Evolutionary conservation across 257 asterid genomes (phyloP), one percentile per base, ranked within the genome.

Genomic region (Oldenlandia corymbosa): DNA sequence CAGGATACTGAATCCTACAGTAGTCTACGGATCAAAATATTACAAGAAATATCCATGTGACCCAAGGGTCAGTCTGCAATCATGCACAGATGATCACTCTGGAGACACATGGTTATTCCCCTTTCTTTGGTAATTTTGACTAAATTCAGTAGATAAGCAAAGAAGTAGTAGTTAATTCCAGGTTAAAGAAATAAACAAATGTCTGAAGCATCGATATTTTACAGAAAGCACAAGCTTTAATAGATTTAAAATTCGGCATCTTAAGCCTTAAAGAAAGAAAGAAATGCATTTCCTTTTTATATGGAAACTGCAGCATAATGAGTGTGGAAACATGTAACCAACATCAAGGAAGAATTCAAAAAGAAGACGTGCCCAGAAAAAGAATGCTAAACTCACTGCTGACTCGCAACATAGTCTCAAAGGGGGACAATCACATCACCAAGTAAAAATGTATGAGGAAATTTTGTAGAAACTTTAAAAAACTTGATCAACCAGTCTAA

Each of bases 11-110:
- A 28, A 59, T 12, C 23, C 20, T 26, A 50, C 24, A 46, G 51
- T 61, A 61, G 50, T 41, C 20, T 12, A 31, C 10, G 27, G 37
- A 47, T 49, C 41, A 59, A 59, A 18, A 51, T 23, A 16, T 9
- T 39, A 31, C 27, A 7, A 20, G 60, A 26, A 13, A 42, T 21
- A 30, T 3, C 26, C 46, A 62, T 27, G 30, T 6, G n/a, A 52
- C 62, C 61, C 7, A 49, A 60, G 73, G 42, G 60, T n/a, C 41
- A 31, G 49, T 69, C 50, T 48, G 4, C 21, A 45, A 62, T 43
- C 41, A 6, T 31, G n/a, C 18, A 30, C 36, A 52, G 60, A 69
- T 42, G 62, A 11, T 37, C 32, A 53, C 37, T 36, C 45, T 21
- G 21, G 27, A 52, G 34, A 46, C 58, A 41, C 2, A 28, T 36